Evolutionary conservation across 2,329 filamentous ascomycete species (phyloP).

Genomic region (Rugonectria rugulosa): DNA sequence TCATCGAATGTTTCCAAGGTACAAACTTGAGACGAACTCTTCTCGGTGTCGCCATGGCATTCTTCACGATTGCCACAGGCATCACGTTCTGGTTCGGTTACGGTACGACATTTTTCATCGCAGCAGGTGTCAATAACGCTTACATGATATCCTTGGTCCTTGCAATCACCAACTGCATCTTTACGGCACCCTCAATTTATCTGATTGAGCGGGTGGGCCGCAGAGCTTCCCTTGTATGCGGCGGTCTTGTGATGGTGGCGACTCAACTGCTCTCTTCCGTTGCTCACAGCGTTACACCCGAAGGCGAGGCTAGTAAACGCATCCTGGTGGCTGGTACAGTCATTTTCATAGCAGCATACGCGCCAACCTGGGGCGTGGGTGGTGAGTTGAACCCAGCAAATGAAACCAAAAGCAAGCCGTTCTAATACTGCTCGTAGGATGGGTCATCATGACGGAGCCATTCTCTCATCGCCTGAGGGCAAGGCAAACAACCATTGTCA

Average conservation of each 20-base stretch:
- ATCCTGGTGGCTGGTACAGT: not conserved
- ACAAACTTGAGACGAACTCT: not conserved
- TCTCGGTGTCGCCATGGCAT: not conserved
- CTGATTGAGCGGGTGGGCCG: not conserved
- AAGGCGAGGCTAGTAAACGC: not conserved
- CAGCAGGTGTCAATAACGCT: not conserved
- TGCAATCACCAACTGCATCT: not conserved
- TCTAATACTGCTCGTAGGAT: no score
- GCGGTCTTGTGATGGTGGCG: not conserved
- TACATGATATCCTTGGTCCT: not conserved
- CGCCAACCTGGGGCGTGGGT: not conserved
- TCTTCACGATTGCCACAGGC: conserved; percentile 3
- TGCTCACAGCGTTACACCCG: not conserved
- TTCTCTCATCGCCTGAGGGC: not conserved
- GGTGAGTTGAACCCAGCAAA: not conserved
- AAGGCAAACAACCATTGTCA: not conserved
- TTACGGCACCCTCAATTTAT: not conserved
- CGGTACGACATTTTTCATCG: conserved; percentile 1
- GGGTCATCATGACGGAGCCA: not conserved
- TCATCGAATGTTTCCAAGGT: conserved; percentile 3
- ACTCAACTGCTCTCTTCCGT: not conserved
- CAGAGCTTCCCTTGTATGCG: not conserved
- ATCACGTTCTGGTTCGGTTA: conserved; percentile 1
- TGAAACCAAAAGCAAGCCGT: not conserved
- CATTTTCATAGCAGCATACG: not conserved